These are phyloP conservation scores for Candida silvatica DNA, from an alignment of 805 yeast genomes.

Conservation along the genomic window DNA sequence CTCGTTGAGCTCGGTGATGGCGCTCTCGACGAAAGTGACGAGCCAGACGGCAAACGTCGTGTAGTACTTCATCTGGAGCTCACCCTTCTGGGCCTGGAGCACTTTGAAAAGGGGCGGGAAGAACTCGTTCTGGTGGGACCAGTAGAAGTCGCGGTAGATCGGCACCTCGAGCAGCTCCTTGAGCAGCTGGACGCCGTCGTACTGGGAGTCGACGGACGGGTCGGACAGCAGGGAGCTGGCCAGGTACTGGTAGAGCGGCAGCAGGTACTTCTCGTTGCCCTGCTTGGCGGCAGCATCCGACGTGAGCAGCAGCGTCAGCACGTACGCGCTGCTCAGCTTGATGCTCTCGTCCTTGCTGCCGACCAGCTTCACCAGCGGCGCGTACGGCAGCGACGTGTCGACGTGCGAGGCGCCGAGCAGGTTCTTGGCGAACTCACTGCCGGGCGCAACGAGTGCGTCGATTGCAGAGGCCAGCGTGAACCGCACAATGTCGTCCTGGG, in stretches of 20 bases:
- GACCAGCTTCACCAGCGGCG: conserved; percentile 44
- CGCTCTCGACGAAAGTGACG: conserved; percentile 58
- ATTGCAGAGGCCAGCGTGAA: conserved; percentile 53
- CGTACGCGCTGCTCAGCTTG: conserved; percentile 45
- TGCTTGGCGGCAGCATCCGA: conserved; percentile 8
- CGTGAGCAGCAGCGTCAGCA: conserved; percentile 41
- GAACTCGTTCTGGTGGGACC: conserved; percentile 32
- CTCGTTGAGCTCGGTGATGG: conserved; percentile 37
- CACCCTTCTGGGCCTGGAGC: conserved; percentile 34
- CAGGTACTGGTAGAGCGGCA: conserved; percentile 30
- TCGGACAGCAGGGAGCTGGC: conserved; percentile 19
- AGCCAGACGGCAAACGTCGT: conserved; percentile 77
- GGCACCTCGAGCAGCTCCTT: conserved; percentile 51
- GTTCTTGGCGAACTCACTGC: conserved; percentile 14
- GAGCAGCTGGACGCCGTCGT: conserved; percentile 55
- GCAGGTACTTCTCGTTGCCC: conserved; percentile 27
- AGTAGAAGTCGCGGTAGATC: conserved; percentile 43
- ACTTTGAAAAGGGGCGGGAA: conserved; percentile 43
- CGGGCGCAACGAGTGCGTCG: conserved; percentile 38
- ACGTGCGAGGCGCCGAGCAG: conserved; percentile 32
- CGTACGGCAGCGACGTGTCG: conserved; percentile 41
- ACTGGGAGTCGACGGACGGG: conserved; percentile 43
- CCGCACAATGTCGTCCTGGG: conserved; percentile 58
- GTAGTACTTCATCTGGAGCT: conserved; percentile 79
- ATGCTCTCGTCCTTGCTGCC: conserved; percentile 48